Evolutionary conservation across 768 basidiomycete species (phyloP).

Genomic region (Mycena haematopus): DNA sequence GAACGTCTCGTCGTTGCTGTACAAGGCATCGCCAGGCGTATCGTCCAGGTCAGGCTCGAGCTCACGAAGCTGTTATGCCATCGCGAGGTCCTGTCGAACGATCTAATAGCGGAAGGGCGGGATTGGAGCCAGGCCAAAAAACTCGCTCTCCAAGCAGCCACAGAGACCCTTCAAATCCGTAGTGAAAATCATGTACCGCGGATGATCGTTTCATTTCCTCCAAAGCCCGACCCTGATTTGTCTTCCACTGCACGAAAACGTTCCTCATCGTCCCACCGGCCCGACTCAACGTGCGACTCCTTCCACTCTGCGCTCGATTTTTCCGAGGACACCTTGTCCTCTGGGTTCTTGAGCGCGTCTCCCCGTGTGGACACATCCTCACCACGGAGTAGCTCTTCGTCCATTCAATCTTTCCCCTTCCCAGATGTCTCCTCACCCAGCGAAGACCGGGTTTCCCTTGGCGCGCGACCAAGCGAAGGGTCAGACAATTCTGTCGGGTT

Average conservation of each 20-base stretch:
- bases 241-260: slow-evolving; percentile 26
- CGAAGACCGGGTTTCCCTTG: slow-evolving; percentile 8
- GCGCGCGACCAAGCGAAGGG: slow-evolving; percentile 8
- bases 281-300: slow-evolving; percentile 61
- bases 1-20: slow-evolving; percentile 72
- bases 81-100: slow-evolving; percentile 73
- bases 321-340: slow-evolving; percentile 45
- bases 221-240: slow-evolving; percentile 29
- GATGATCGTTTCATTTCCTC: slow-evolving; percentile 46
- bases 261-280: slow-evolving; percentile 40
- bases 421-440: slow-evolving; percentile 32
- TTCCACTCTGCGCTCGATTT: slow-evolving; percentile 75
- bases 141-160: slow-evolving; percentile 77
- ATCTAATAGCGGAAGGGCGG: slow-evolving; percentile 74
- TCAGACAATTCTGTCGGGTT: not conserved
- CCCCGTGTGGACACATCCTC: slow-evolving; percentile 44
- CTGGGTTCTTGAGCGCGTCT: slow-evolving; percentile 40
- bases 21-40: slow-evolving; percentile 64
- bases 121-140: slow-evolving; percentile 71
- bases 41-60: slow-evolving; percentile 75
- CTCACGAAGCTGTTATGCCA: slow-evolving; percentile 76
- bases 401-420: slow-evolving; percentile 40
- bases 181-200: slow-evolving; percentile 41
- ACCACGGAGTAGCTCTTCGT: slow-evolving; percentile 40
- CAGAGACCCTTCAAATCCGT: slow-evolving; percentile 62